phyloP scores from a whole-genome alignment of 78 protist species.

The Bigelowiella natans region DNA sequence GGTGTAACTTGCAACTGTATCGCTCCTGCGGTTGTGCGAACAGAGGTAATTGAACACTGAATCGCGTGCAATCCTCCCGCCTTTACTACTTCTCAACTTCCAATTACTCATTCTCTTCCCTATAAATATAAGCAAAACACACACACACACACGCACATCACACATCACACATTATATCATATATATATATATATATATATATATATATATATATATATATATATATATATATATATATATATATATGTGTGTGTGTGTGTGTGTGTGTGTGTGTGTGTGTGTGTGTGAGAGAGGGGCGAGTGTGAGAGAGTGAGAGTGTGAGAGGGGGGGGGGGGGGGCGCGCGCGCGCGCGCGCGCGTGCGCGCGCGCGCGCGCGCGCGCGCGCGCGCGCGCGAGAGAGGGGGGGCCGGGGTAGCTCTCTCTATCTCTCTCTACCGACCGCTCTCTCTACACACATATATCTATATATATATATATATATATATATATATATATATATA shows the following conservation, averaged over 20 bases:
- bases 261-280: neutral
- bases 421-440: too few relatives aligned
- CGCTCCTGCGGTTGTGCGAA: conserved; percentile 1
- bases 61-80: neutral
- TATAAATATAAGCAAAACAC: neutral
- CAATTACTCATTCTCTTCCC: neutral
- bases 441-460: neutral
- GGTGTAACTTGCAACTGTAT: neutral
- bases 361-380: neutral
- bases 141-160: neutral
- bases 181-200: neutral
- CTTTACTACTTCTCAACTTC: neutral
- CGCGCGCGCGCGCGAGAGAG: neutral
- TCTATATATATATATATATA: neutral
- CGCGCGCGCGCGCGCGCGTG: neutral
- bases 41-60: neutral
- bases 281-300: neutral
- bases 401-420: too few relatives aligned
- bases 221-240: neutral
- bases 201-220: neutral
- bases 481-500: neutral
- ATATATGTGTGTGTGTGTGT: neutral
- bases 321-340: neutral
- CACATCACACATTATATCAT: neutral
- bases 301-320: neutral